Base-by-base conservation (phyloP, 805 yeast genomes). In the Vanderwaltozyma yarrowii region DNA sequence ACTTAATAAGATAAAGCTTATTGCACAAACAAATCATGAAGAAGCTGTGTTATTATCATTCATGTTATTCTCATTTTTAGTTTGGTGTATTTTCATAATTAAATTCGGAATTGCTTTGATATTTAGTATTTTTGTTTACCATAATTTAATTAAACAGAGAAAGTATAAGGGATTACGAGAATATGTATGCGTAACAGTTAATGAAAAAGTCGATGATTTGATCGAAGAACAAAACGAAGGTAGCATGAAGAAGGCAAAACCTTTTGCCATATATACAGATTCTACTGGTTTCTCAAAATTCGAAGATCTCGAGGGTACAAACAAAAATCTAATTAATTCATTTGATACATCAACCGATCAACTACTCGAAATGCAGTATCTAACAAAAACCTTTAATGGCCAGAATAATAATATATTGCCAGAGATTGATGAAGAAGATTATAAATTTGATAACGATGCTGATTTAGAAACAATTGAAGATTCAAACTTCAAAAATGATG, bases 1-100 rank as follows among this genome's bases (percentile, higher is more conserved):
- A 58, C 62, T 70, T 27, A 45, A 54, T 7, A 74, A 77, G 32
- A 70, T 85, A 33, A 64, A 66, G 44, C 45, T 58, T 3, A 73
- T 83, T 13, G 85, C 89, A n/a, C 56, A 64, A 13, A 66, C 74
- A 12, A 78, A 81, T 52, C 61, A 73, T 44, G 63, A 69, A 32
- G 80, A 82, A 51, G 84, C 94, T 2, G 61, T 85, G n/a, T 71
- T 85, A 18, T 56, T 86, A 19, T 73, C 85, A 20, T 70, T 81
- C 46, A 84, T 85, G 89, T 66, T 80, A 29, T 68, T 81, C 40
- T 81, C 94, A 2, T 74, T 86, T 49, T 55, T 73, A 13, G 71
- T 86, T 47, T 86, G 92, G 88, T 62, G 76, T 11, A 59, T 81
- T 38, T 81, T 82, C 65, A 70, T 80, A 42, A 51, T 73, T 37